These are phyloP conservation scores for Lignosus rhinocerotis DNA, from an alignment of 1,284 basidiomycete genomes.

Conservation along the genomic window DNA sequence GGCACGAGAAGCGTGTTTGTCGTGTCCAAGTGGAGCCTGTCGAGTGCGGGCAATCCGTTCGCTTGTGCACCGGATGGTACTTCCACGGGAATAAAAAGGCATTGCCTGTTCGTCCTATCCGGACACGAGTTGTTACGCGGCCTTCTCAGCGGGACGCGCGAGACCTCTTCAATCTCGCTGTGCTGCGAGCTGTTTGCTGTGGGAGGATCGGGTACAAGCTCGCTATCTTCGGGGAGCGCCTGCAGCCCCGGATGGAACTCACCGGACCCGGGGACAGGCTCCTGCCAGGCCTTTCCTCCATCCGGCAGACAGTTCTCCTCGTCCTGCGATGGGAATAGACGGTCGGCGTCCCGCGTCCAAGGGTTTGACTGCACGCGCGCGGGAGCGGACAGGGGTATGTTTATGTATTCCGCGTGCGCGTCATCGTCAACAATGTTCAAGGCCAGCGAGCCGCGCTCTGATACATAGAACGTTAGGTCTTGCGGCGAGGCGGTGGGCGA, in stretches of 20 bases:
- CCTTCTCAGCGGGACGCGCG: conserved; percentile 20
- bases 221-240: conserved; percentile 52
- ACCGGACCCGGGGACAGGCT: conserved; percentile 17
- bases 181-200: conserved; percentile 11
- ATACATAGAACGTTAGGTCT: conserved; percentile 35
- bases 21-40: conserved; percentile 9
- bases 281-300: conserved; percentile 17
- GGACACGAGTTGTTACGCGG: conserved; percentile 25
- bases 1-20: conserved; percentile 1
- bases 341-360: conserved; percentile 5
- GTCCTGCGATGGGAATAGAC: conserved; percentile 11
- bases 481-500: conserved; percentile 14
- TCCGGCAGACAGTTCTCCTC: conserved; percentile 14
- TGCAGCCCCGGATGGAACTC: conserved; percentile 37
- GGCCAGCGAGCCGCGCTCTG: conserved; percentile 49
- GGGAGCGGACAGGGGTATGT: conserved; percentile 23
- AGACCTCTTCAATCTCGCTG: conserved; percentile 14
- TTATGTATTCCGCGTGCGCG: conserved; percentile 22
- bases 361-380: conserved; percentile 14
- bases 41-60: not conserved
- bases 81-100: conserved; percentile 22
- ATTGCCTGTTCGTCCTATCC: conserved; percentile 27
- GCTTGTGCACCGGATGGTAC: conserved; percentile 10
- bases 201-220: conserved; percentile 28
- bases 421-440: conserved; percentile 20